These are phyloP conservation scores for Cicer chorassanicum DNA, from an alignment of 306 rosid species.

Conservation along the genomic window DNA sequence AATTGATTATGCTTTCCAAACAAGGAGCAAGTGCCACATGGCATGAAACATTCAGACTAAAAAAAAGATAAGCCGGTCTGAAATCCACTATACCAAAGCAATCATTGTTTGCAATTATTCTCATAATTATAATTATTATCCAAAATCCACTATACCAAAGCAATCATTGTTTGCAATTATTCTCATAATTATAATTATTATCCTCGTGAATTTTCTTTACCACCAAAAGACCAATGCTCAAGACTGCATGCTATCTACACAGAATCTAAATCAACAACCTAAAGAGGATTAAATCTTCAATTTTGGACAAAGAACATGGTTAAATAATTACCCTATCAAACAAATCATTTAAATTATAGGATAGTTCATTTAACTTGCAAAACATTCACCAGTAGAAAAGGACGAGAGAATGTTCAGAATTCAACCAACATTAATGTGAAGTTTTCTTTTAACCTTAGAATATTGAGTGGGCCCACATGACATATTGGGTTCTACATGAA, in stretches of 20 bases:
- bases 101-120: neutral
- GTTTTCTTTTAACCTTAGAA: neutral
- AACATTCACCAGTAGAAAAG: neutral
- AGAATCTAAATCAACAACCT: constrained; percentile 7
- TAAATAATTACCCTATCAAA: neutral
- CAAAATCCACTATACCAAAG: neutral
- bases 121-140: too few species aligned
- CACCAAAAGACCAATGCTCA: neutral
- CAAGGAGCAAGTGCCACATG: constrained; percentile 24
- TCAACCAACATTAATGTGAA: neutral
- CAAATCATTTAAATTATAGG: neutral
- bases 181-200: neutral
- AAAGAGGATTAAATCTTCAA: neutral
- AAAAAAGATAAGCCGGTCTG: neutral
- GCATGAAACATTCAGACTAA: constrained; percentile 9
- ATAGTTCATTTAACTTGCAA: neutral
- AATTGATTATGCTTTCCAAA: constrained; percentile 11
- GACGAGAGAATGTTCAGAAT: neutral
- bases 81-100: neutral
- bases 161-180: neutral
- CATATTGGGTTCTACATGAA: neutral
- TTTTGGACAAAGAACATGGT: constrained; percentile 1
- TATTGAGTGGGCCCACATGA: neutral
- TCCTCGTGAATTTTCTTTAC: neutral
- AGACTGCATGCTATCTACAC: neutral